phyloP scores from a whole-genome alignment of 352 stramenopile genomes.

The Pythium coloratum region DNA sequence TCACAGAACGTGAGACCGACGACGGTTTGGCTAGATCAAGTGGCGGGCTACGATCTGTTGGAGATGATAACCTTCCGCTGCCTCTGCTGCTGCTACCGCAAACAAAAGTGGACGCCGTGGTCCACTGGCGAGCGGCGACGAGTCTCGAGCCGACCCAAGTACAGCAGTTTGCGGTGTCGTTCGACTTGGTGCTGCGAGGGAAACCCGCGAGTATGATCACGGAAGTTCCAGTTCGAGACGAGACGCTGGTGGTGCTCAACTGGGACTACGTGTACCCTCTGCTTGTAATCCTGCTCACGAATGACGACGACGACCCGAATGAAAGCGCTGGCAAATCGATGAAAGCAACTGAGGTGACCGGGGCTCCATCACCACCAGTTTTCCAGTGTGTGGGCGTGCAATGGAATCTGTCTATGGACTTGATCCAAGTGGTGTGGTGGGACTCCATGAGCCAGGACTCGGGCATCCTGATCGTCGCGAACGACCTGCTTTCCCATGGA shows the following conservation, averaged over 20 bases:
- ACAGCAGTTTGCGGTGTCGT: conserved; percentile 49
- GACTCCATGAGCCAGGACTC: conserved; percentile 56
- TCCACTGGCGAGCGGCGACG: conserved; percentile 30
- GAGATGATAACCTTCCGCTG: conserved; percentile 14
- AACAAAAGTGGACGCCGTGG: conserved; percentile 28
- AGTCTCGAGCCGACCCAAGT: not conserved
- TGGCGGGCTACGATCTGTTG: not conserved
- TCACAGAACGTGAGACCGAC: conserved; percentile 20
- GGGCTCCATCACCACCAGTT: not conserved
- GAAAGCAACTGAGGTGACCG: not conserved
- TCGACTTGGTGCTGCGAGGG: conserved; percentile 49
- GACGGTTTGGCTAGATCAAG: not conserved
- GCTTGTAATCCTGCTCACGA: conserved; percentile 48
- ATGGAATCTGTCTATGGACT: conserved; percentile 64
- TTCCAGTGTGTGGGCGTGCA: conserved; percentile 50
- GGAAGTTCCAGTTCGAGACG: conserved; percentile 44
- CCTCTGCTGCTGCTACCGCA: conserved; percentile 31
- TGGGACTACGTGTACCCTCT: conserved; percentile 76
- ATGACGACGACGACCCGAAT: conserved; percentile 34
- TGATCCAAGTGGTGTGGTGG: conserved; percentile 68
- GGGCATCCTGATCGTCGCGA: conserved; percentile 45
- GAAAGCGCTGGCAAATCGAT: not conserved
- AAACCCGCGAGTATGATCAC: conserved; percentile 16
- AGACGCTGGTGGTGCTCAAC: conserved; percentile 56
- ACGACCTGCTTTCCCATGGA: conserved; percentile 63